These are phyloP conservation scores for Lanmaoa pseudosensibilis DNA, from an alignment of 768 basidiomycete genomes.

Conservation along the genomic window DNA sequence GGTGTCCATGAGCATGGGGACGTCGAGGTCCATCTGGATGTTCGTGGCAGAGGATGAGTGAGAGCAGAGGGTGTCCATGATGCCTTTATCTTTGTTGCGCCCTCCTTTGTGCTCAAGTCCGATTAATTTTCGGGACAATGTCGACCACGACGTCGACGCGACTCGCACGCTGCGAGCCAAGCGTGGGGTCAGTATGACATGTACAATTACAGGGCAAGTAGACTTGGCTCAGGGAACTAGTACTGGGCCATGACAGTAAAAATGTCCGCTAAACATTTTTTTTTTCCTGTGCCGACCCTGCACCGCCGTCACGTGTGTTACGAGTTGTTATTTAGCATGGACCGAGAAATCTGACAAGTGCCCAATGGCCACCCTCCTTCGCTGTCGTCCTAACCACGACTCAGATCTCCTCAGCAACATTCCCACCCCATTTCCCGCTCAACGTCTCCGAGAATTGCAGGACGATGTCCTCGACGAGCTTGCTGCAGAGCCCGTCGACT, in stretches of 20 bases:
- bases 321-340: slow-evolving; percentile 11
- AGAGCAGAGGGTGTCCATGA: neutral
- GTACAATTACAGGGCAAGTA: no score
- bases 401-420: slow-evolving; percentile 8
- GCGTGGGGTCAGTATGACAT: neutral
- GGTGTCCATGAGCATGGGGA: slow-evolving; percentile 16
- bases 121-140: neutral
- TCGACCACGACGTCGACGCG: neutral
- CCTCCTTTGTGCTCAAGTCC: neutral
- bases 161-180: no score
- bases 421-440: slow-evolving; percentile 25
- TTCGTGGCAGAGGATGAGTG: neutral
- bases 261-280: no score
- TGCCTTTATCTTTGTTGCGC: neutral
- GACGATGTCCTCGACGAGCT: slow-evolving; percentile 24
- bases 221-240: neutral
- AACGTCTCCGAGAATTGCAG: slow-evolving; percentile 12
- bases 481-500: slow-evolving; percentile 21
- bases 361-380: slow-evolving; percentile 32
- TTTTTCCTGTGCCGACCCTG: slow-evolving; percentile 13
- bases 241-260: no score
- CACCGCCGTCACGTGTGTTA: slow-evolving; percentile 23
- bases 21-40: neutral
- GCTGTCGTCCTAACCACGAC: neutral
- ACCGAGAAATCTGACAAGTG: no score